Base-by-base conservation (phyloP, 345 rosid species). In the Dovyalis caffra region DNA sequence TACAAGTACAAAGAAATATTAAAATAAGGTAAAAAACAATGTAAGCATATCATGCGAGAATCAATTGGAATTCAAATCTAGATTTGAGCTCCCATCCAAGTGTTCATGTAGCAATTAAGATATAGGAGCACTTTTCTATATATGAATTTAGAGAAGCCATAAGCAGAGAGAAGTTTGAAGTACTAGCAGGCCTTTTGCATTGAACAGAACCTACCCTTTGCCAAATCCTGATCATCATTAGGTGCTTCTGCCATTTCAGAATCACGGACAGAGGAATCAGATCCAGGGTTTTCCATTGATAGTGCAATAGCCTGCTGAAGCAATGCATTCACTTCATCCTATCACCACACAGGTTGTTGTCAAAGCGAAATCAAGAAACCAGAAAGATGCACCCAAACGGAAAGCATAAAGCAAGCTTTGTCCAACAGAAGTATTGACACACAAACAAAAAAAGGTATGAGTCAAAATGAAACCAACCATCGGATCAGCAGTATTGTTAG, bases 221-320 rank as follows among this genome's bases (percentile, higher is more conserved):
- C 90, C 83, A 90, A 75, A 57, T 88, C 90, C 31, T 87, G 86
- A 77, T 88, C 92, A 51, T 80, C 89, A 57, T 70, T 71, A 75
- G 83, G 72, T 70, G 70, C 79, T 25, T 77, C 79, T 1, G 66
- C 56, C 75, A 77, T 77, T 26, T 37, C 79, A 64, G 43, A 29
- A 21, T 77, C 79, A 51, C 25, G 74, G 20, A 15, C 71, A 29
- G 75, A 38, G 45, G 65, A 28, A 64, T 70, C 88, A 71, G 72
- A 66, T 58, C 38, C 76, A 12, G 76, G 51, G 25, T 66, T 60
- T 66, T 87, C 86, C 90, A 87, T 86, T 28, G 94, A 90, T 86
- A 88, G 78, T 37, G 92, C 90, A 73, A 90, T 83, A 61, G 94
- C 94, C 65, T 84, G 86, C 81, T 85, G 90, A 56, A 87, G 87